Conservation (phyloP, 2,329 filamentous ascomycete genomes). For the Geosmithia flava region DNA sequence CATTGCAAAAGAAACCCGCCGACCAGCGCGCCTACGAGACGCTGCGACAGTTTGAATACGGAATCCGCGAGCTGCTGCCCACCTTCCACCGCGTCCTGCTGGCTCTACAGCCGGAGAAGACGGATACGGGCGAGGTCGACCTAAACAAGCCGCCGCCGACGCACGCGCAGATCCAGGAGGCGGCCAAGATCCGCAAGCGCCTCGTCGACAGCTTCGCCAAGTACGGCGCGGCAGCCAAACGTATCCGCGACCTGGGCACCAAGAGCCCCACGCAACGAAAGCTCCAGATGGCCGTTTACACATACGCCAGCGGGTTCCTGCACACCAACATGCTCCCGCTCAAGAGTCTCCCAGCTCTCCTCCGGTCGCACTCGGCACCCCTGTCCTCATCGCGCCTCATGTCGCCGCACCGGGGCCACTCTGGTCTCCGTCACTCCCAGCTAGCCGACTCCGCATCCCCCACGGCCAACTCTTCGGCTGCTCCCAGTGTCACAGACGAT, state of each 20-base stretch:
- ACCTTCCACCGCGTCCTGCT: slow-evolving; percentile 70
- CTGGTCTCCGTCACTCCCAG: slow-evolving; percentile 33
- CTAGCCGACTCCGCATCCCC: slow-evolving; percentile 30
- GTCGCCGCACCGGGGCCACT: slow-evolving; percentile 18
- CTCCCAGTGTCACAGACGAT: slow-evolving; percentile 19
- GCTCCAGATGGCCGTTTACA: slow-evolving; percentile 72
- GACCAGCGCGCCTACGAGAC: slow-evolving; percentile 76
- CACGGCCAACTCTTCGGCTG: neutral
- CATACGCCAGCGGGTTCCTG: slow-evolving; percentile 70
- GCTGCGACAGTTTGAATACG: slow-evolving; percentile 74
- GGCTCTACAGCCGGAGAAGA: slow-evolving; percentile 48
- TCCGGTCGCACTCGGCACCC: slow-evolving; percentile 30
- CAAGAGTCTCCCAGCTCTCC: slow-evolving; percentile 58
- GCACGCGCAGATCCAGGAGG: slow-evolving; percentile 65
- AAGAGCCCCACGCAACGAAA: slow-evolving; percentile 58
- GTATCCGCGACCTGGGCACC: slow-evolving; percentile 68
- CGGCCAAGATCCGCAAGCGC: slow-evolving; percentile 78
- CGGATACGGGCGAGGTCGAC: slow-evolving; percentile 22
- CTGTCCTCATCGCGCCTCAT: slow-evolving; percentile 16
- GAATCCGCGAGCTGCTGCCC: slow-evolving; percentile 70
- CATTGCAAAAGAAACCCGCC: slow-evolving; percentile 53
- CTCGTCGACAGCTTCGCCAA: slow-evolving; percentile 82
- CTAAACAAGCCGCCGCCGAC: slow-evolving; percentile 31
- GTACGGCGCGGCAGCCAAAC: slow-evolving; percentile 70
- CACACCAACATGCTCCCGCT: slow-evolving; percentile 86